Percentiles rank a stretch among this genome's conserved stretches.
Evolutionary conservation across 352 stramenopile species (phyloP).

Genomic region (Plasmopara halstedii): DNA sequence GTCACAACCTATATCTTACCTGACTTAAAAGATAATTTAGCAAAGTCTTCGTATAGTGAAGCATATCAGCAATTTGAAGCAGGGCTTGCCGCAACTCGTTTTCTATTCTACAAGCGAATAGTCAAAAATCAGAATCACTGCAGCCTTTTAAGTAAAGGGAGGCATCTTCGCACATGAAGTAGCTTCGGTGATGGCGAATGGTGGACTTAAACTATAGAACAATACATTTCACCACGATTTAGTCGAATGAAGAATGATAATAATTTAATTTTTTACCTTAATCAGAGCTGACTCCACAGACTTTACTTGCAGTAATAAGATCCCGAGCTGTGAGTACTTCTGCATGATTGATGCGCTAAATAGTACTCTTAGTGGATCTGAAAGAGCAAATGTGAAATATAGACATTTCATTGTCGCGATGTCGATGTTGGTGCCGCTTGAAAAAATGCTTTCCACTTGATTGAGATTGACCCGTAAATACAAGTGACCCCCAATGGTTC

Average conservation of each 20-base stretch:
- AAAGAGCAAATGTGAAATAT: conserved; percentile 41
- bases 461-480: conserved; percentile 45
- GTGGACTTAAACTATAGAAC: conserved; percentile 44
- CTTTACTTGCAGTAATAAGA: conserved; percentile 61
- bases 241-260: conserved; percentile 1
- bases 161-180: conserved; percentile 27
- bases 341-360: conserved; percentile 49
- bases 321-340: conserved; percentile 54
- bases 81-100: conserved; percentile 32
- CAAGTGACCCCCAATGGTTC: conserved; percentile 34
- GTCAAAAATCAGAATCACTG: background rate
- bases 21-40: conserved; percentile 63
- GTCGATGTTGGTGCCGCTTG: conserved; percentile 32
- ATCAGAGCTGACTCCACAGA: conserved; percentile 43
- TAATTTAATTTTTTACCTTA: conserved; percentile 39
- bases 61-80: conserved; percentile 57
- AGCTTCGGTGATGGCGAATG: conserved; percentile 44
- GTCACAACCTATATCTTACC: conserved; percentile 23
- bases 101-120: conserved; percentile 25
- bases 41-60: conserved; percentile 67
- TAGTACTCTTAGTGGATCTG: conserved; percentile 48
- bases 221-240: background rate
- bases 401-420: conserved; percentile 51
- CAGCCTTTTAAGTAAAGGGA: background rate
- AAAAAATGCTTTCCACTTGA: conserved; percentile 29